A percentile compares a stretch with the other conserved stretches of the same genome.
phyloP scores from a whole-genome alignment of 768 basidiomycete genomes.

The Saitozyma podzolica region DNA sequence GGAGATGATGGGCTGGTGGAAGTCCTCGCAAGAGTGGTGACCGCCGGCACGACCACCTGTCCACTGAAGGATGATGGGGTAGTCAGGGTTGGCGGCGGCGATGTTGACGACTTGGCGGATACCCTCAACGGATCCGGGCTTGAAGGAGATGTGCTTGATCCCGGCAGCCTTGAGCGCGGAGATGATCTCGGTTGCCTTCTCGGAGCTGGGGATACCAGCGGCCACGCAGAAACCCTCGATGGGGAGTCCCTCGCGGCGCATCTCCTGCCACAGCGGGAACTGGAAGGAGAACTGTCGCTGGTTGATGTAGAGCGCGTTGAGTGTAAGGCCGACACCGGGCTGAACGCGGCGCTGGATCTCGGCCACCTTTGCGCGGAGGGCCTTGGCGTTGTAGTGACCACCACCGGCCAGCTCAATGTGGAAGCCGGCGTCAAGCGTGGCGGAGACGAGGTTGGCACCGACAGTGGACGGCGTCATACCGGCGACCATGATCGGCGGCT shows the following conservation, averaged over 20 bases:
- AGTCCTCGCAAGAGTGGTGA: conserved; percentile 97
- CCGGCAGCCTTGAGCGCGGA: conserved; percentile 74
- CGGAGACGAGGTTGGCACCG: conserved; percentile 89
- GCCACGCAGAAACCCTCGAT: conserved; percentile 99
- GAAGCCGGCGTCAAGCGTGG: conserved; percentile 87
- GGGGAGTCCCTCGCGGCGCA: conserved; percentile 91
- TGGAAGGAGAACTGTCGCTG: conserved; percentile 97
- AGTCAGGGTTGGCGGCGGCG: conserved; percentile 87
- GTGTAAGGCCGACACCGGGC: conserved; percentile 83
- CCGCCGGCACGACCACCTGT: conserved; percentile 98
- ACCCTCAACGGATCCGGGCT: conserved; percentile 96
- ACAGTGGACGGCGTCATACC: conserved; percentile 99
- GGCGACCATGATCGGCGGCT: conserved; percentile 98
- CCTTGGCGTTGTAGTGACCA: conserved; percentile 89
- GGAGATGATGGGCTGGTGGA: conserved; percentile 89
- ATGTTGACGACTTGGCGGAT: conserved; percentile 97
- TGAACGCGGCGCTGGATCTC: conserved; percentile 85
- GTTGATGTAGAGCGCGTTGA: conserved; percentile 97
- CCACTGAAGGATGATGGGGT: conserved; percentile 98
- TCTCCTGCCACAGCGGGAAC: conserved; percentile 95
- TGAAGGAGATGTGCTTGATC: conserved; percentile 95
- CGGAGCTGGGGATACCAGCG: conserved; percentile 92
- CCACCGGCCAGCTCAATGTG: conserved; percentile 97
- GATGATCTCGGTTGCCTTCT: conserved; percentile 97
- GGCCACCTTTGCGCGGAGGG: conserved; percentile 84